Evolutionary conservation across 1,284 basidiomycete genomes (phyloP).

Genomic region (Meira nashicola): DNA sequence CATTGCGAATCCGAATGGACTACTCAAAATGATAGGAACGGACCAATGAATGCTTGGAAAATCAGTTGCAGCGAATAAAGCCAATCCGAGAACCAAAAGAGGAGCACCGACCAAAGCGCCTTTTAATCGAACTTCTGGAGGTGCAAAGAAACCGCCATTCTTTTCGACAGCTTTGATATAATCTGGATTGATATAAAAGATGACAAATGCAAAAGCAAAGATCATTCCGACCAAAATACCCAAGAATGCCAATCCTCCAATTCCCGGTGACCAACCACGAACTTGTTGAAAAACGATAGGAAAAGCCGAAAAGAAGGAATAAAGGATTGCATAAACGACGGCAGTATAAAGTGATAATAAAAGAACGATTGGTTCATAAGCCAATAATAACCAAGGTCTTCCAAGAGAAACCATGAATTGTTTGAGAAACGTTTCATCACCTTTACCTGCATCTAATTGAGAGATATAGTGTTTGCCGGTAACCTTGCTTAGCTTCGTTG

Average conservation of each 20-base stretch:
- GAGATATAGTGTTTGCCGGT: conserved; percentile 44
- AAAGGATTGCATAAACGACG: conserved; percentile 16
- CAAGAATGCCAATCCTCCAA: conserved; percentile 12
- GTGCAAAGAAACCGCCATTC: conserved; percentile 20
- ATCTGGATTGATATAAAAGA: conserved; percentile 16
- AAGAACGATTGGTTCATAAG: conserved; percentile 34
- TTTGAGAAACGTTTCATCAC: conserved; percentile 23
- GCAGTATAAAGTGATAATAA: conserved; percentile 28
- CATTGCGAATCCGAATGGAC: conserved; percentile 19
- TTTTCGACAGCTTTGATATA: conserved; percentile 15
- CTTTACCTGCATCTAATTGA: conserved; percentile 40
- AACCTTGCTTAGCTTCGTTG: conserved; percentile 29
- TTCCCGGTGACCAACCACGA: conserved; percentile 10
- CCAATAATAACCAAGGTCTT: conserved; percentile 44
- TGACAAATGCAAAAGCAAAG: conserved; percentile 18
- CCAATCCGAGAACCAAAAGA: conserved; percentile 52
- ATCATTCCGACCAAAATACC: conserved; percentile 22
- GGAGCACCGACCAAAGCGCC: conserved; percentile 6
- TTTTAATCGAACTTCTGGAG: conserved; percentile 21
- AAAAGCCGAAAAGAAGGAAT: conserved; percentile 7
- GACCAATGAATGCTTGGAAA: conserved; percentile 28
- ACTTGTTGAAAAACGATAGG: conserved; percentile 9
- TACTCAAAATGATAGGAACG: conserved; percentile 31
- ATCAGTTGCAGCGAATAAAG: conserved; percentile 54
- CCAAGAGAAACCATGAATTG: conserved; percentile 38